phyloP scores from a whole-genome alignment of 345 rosid species.

The Gossypium sturtianum region DNA sequence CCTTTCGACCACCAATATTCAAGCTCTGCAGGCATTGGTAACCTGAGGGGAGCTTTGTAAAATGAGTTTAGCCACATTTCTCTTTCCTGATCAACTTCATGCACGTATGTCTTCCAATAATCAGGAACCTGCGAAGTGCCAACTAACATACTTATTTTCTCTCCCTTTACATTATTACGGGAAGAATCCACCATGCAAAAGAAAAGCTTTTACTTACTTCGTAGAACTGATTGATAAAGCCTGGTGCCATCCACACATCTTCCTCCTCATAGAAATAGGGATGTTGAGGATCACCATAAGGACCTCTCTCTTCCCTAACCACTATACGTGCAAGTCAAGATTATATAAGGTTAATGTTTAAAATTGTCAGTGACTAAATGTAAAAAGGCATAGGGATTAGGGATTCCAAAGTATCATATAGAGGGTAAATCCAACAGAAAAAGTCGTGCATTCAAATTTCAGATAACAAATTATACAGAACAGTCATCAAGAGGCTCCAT shows the following conservation, averaged over 20 bases:
- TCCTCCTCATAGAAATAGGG: conserved; percentile 87
- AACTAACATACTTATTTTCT: conserved; percentile 5
- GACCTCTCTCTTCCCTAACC: conserved; percentile 92
- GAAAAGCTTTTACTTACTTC: conserved; percentile 41
- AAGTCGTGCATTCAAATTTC: neutral
- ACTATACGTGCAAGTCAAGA: conserved; percentile 32
- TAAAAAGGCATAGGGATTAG: neutral
- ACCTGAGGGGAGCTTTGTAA: conserved; percentile 79
- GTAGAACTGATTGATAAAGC: conserved; percentile 84
- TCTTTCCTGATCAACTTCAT: conserved; percentile 85
- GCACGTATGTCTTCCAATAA: conserved; percentile 78
- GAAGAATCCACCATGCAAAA: conserved; percentile 5
- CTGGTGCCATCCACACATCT: conserved; percentile 97
- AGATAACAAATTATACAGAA: neutral
- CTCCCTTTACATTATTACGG: neutral
- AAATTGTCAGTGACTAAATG: neutral
- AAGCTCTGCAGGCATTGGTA: conserved; percentile 93
- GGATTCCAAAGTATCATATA: neutral
- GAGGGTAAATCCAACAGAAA: neutral
- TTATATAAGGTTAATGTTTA: neutral
- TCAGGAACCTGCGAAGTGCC: conserved; percentile 61
- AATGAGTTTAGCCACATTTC: conserved; percentile 93
- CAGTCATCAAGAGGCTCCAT: neutral
- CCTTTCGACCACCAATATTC: conserved; percentile 90
- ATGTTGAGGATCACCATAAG: conserved; percentile 86